phyloP scores from a whole-genome alignment of 2,329 filamentous ascomycete genomes.

The Purpureocillium takamizusanense region DNA sequence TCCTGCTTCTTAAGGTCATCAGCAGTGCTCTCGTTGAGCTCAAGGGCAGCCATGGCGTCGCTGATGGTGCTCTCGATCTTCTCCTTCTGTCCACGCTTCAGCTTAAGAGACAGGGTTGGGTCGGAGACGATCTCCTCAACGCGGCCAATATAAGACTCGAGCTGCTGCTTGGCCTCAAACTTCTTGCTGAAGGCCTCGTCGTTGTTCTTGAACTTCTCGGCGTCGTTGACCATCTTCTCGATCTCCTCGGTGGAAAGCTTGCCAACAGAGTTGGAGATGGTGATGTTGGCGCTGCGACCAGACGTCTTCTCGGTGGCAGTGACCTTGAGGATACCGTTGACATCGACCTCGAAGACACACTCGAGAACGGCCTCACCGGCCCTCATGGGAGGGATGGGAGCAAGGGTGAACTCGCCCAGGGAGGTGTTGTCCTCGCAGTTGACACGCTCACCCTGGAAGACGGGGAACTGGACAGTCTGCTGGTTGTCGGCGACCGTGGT shows the following conservation, averaged over 20 bases:
- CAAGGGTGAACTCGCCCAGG: constrained; percentile 92
- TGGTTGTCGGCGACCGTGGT: constrained; percentile 75
- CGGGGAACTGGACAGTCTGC: constrained; percentile 67
- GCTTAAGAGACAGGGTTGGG: constrained; percentile 88
- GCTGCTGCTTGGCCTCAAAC: constrained; percentile 98
- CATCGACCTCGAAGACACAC: constrained; percentile 97
- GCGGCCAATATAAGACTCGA: constrained; percentile 97
- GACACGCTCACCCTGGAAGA: constrained; percentile 92
- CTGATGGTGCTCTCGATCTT: constrained; percentile 97
- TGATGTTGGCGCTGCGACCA: constrained; percentile 97
- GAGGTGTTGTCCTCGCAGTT: constrained; percentile 99
- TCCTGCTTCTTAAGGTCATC: constrained; percentile 99
- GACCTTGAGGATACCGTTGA: constrained; percentile 99
- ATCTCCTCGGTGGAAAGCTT: constrained; percentile 94
- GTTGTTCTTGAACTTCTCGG: constrained; percentile 96
- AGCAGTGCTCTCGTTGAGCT: constrained; percentile 82
- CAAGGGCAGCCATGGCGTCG: constrained; percentile 95
- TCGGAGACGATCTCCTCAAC: constrained; percentile 99
- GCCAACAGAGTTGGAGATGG: constrained; percentile 98
- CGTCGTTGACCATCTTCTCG: constrained; percentile 94
- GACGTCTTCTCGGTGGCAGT: constrained; percentile 99
- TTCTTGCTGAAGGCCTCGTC: constrained; percentile 99
- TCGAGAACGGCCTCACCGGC: constrained; percentile 95
- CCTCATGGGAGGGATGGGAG: constrained; percentile 78
- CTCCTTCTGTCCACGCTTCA: constrained; percentile 99